A percentile compares a stretch with the other conserved stretches of the same genome.
phyloP scores from a whole-genome alignment of 495 filamentous ascomycete species.

The Pseudoneurospora amorphoporcata region DNA sequence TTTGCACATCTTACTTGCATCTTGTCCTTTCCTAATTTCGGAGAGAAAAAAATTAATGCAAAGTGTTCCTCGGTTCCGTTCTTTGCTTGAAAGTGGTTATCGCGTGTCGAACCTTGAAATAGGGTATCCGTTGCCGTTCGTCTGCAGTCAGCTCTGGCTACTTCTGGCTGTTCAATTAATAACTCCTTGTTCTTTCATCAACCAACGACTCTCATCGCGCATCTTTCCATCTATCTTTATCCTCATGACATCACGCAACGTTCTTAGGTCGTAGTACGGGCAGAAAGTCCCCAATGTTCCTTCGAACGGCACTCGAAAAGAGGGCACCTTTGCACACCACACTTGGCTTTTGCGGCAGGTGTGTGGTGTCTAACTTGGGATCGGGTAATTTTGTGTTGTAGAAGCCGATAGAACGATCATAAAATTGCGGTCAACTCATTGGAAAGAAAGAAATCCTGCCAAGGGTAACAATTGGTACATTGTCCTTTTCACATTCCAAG shows the following conservation, averaged over 20 bases:
- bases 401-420: background rate
- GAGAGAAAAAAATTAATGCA: background rate
- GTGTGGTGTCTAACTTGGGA: background rate
- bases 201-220: background rate
- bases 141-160: background rate
- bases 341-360: background rate
- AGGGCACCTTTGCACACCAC: background rate
- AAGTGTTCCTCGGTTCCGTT: background rate
- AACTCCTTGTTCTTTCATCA: background rate
- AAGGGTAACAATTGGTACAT: background rate
- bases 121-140: background rate
- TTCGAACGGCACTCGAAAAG: background rate
- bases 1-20: background rate
- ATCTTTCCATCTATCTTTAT: background rate
- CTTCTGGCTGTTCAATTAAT: background rate
- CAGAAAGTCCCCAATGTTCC: background rate
- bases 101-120: background rate
- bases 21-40: background rate
- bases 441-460: background rate
- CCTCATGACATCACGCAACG: background rate
- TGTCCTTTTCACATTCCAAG: background rate
- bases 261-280: background rate
- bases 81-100: background rate
- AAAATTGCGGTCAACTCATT: background rate
- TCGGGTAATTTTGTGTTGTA: background rate